These are phyloP conservation scores for Tylopilus intermedius DNA, from an alignment of 768 basidiomycete species.

Conservation along the genomic window DNA sequence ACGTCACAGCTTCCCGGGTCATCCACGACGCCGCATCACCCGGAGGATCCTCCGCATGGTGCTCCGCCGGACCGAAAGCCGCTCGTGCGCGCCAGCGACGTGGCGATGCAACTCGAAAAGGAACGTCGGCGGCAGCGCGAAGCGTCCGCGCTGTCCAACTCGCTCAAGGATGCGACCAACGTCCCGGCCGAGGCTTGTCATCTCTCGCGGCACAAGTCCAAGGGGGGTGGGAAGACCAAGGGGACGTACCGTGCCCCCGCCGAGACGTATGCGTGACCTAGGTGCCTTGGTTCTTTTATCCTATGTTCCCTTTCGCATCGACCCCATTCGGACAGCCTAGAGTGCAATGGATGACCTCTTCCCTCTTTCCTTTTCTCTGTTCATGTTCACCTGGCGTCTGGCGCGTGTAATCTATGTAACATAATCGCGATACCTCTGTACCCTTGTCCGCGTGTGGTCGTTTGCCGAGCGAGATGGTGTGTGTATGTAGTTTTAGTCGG, in stretches of 20 bases:
- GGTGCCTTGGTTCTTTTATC: background rate
- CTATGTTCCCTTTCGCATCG: background rate
- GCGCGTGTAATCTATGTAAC: slow-evolving; percentile 16
- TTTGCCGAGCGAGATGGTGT: background rate
- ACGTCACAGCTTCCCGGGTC: slow-evolving; percentile 16
- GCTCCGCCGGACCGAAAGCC: slow-evolving; percentile 19
- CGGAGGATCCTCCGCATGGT: slow-evolving; percentile 7
- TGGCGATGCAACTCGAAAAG: slow-evolving; percentile 49
- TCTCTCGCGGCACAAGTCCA: slow-evolving; percentile 17
- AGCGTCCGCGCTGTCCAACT: slow-evolving; percentile 9
- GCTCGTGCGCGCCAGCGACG: slow-evolving; percentile 48
- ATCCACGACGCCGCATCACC: slow-evolving; percentile 10
- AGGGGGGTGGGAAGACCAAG: slow-evolving; percentile 16
- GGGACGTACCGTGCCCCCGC: slow-evolving; percentile 7
- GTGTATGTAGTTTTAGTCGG: slow-evolving; percentile 7
- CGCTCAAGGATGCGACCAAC: slow-evolving; percentile 30
- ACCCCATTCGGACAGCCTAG: slow-evolving; percentile 16
- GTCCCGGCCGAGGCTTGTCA: slow-evolving; percentile 16
- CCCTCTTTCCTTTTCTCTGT: background rate
- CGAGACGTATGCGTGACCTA: slow-evolving; percentile 15
- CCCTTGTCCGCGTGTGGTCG: background rate
- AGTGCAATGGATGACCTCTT: slow-evolving; percentile 6
- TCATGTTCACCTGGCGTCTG: background rate
- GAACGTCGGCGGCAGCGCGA: slow-evolving; percentile 28
- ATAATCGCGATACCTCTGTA: slow-evolving; percentile 23